These are phyloP conservation scores for Tuber melanosporum DNA, from an alignment of 495 filamentous ascomycete species.

Conservation along the genomic window DNA sequence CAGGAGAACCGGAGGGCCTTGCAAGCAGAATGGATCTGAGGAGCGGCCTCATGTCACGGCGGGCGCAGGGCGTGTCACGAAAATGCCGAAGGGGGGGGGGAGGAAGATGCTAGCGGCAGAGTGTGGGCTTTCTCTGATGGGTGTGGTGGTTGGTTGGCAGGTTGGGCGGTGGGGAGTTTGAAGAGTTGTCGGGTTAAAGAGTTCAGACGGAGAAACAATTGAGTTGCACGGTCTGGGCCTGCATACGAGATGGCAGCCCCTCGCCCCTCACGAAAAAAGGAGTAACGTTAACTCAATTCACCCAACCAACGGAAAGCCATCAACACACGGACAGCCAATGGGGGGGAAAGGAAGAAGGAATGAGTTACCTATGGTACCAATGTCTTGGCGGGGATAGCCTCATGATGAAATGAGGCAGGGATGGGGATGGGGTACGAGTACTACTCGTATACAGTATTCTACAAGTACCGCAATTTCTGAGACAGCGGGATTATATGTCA, in stretches of 20 bases:
- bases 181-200: background rate
- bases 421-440: background rate
- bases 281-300: background rate
- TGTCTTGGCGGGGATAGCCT: background rate
- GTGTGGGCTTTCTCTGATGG: background rate
- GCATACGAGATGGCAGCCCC: background rate
- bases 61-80: slow-evolving; percentile 8
- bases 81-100: slow-evolving; percentile 5
- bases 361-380: background rate
- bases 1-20: slow-evolving; percentile 20
- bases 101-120: background rate
- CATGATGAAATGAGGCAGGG: no score
- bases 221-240: background rate
- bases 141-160: background rate
- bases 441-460: no score
- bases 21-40: slow-evolving; percentile 33
- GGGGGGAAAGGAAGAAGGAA: background rate
- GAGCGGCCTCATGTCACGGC: slow-evolving; percentile 27
- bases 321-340: background rate
- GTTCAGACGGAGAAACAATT: background rate
- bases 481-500: background rate
- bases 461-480: background rate
- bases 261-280: background rate
- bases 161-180: background rate
- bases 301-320: background rate